Conservation (phyloP, 192 early-diverging fungal species). For the Coemansia aciculifera region DNA sequence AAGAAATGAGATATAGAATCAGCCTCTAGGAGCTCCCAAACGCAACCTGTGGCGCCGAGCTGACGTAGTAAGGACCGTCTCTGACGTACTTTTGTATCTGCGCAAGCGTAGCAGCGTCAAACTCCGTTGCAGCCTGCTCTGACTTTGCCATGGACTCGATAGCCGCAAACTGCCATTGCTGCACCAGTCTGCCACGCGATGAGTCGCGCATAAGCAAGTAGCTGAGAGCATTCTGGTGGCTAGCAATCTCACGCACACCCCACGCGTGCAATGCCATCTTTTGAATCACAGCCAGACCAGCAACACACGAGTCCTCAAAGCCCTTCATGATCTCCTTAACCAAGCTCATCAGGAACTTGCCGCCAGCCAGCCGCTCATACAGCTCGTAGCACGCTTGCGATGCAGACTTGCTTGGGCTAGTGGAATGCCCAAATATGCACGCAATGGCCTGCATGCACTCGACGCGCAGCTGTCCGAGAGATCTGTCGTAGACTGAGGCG, state of each 20-base stretch:
- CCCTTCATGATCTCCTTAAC: constrained; percentile 54
- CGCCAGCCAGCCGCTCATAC: constrained; percentile 36
- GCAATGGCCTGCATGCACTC: constrained; percentile 46
- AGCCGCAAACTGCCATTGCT: constrained; percentile 50
- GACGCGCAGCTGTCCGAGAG: constrained; percentile 29
- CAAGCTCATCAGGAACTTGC: constrained; percentile 36
- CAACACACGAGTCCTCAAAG: constrained; percentile 49
- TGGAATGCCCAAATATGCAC: constrained; percentile 43
- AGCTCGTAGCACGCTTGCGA: constrained; percentile 51
- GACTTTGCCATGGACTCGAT: constrained; percentile 36
- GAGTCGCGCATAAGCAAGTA: constrained; percentile 48
- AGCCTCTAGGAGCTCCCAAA: constrained; percentile 15
- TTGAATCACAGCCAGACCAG: constrained; percentile 45
- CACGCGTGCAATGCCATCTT: constrained; percentile 46
- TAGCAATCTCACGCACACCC: constrained; percentile 50
- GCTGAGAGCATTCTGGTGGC: constrained; percentile 37
- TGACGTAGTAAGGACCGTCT: constrained; percentile 49
- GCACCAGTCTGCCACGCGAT: constrained; percentile 36
- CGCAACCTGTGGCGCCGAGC: constrained; percentile 32
- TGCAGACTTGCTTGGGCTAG: constrained; percentile 15
- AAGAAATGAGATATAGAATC: neutral
- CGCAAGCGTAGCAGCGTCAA: constrained; percentile 28
- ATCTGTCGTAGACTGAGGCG: constrained; percentile 30
- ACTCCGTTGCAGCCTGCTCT: constrained; percentile 27
- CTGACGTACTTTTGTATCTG: constrained; percentile 33